Conservation (phyloP, 2,329 filamentous ascomycete species). For the Myriosclerotinia duriaeana region DNA sequence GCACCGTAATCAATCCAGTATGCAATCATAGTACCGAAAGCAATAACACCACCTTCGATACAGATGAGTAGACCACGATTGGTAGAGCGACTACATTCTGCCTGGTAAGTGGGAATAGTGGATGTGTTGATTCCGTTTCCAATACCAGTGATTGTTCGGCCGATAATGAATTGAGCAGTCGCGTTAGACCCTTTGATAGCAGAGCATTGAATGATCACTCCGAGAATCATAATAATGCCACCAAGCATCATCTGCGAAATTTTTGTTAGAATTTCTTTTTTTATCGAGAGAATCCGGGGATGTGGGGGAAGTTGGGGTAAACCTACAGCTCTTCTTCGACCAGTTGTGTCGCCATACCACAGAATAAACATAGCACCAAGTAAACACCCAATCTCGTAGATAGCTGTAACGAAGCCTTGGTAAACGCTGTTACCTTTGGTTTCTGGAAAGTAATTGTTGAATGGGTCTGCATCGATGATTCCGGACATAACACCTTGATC, state of each 20-base stretch:
- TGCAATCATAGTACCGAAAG: constrained; percentile 71
- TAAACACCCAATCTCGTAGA: constrained; percentile 58
- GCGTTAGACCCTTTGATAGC: constrained; percentile 41
- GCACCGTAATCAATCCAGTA: constrained; percentile 99
- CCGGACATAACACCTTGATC: constrained; percentile 86
- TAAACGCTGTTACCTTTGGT: constrained; percentile 51
- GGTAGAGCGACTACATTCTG: constrained; percentile 50
- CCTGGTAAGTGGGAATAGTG: constrained; percentile 60
- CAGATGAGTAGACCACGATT: constrained; percentile 52
- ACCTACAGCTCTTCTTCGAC: constrained; percentile 56
- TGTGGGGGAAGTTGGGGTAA: constrained; percentile 6
- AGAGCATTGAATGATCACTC: constrained; percentile 49
- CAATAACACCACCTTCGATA: constrained; percentile 59
- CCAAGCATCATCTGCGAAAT: constrained; percentile 51
- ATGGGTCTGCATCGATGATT: constrained; percentile 63
- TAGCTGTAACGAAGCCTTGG: constrained; percentile 54
- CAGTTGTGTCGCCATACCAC: constrained; percentile 54
- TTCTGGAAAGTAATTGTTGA: constrained; percentile 79
- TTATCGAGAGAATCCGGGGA: constrained; percentile 43
- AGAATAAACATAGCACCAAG: constrained; percentile 50
- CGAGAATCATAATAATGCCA: constrained; percentile 58
- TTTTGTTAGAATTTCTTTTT: constrained; percentile 39
- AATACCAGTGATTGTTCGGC: constrained; percentile 51
- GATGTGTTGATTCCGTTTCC: constrained; percentile 54
- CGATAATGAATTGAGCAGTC: constrained; percentile 57